Evolutionary conservation across 225 moss, liverwort and hornwort species (phyloP), one percentile per base, ranked within the genome.

Genomic region (Polytrichum formosum): DNA sequence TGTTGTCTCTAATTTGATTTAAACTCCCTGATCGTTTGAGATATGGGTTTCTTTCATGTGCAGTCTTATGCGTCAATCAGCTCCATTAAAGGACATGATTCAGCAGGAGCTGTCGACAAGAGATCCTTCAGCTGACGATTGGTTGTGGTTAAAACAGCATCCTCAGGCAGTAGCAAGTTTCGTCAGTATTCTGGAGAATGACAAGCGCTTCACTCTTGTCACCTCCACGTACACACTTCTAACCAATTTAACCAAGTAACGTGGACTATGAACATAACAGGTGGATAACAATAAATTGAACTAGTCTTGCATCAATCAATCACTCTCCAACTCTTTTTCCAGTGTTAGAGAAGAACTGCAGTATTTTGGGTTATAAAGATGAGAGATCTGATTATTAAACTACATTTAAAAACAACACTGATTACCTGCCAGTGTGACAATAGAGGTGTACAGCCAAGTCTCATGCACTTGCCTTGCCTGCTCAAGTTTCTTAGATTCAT

Each of bases 121-220:
- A 73, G 85, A 82, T 59, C 82, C 82, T 63, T 82, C 84, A 10
- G 82, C 80, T 65, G 82, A 88, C 62, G 84, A 85, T 68, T 88
- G 84, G 84, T 74, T 88, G 56, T 85, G 88, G 88, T 71, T 76
- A 23, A 79, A 88, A 69, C 88, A 88, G 71, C 78, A 85, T 46
- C 85, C 88, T 28, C 80, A 75, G 69, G 88, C 85, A 68, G 84
- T 88, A 68, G 80, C 80, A 66, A 88, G 85, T 79, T 88, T 88
- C 67, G 85, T 88, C 31, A 75, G 66, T 70, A 61, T 85, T 33
- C 63, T 88, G 64, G 88, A 88, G 71, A 85, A 80, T 60, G 85
- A 88, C 78, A 67, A 75, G 70, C 84, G 85, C 31, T 88, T 82
- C 70, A 76, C 78, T 71, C 76, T 80, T 76, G 82, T 85, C 19